Conservation (phyloP, 2,329 filamentous ascomycete genomes). For the Sporothrix schenckii region DNA sequence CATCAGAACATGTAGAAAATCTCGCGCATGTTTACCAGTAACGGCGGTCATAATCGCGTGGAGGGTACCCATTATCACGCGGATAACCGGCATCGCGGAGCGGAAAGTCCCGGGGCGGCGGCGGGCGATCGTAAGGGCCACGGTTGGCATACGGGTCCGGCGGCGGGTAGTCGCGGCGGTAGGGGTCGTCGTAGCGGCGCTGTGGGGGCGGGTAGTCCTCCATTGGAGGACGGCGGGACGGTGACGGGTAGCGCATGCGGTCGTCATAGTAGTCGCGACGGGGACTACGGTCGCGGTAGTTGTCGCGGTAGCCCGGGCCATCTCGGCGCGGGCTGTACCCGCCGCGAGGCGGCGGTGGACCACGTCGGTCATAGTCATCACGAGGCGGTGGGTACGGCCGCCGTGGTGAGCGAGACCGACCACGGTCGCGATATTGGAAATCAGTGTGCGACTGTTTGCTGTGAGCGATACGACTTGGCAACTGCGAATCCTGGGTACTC, state of each 20-base stretch:
- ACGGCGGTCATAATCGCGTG: conserved; percentile 45
- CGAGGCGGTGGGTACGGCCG: conserved; percentile 69
- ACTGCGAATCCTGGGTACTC: conserved; percentile 34
- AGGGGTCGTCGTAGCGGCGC: conserved; percentile 75
- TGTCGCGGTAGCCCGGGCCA: conserved; percentile 58
- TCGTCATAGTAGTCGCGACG: conserved; percentile 88
- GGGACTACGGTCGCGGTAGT: conserved; percentile 86
- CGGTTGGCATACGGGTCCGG: conserved; percentile 64
- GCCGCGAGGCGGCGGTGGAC: conserved; percentile 61
- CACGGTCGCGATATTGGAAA: conserved; percentile 68
- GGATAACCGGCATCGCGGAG: conserved; percentile 55
- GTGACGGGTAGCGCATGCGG: conserved; percentile 77
- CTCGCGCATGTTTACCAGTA: conserved; percentile 38
- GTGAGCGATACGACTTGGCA: conserved; percentile 20
- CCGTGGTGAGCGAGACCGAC: conserved; percentile 78
- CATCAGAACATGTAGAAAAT: conserved; percentile 15
- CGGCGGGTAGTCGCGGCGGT: conserved; percentile 69
- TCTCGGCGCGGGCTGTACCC: conserved; percentile 81
- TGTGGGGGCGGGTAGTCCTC: conserved; percentile 75
- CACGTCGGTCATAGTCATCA: conserved; percentile 84
- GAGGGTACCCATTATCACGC: conserved; percentile 51
- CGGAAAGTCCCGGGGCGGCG: conserved; percentile 45
- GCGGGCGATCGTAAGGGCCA: conserved; percentile 59
- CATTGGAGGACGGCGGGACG: conserved; percentile 71
- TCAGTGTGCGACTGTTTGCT: conserved; percentile 74